Conservation (phyloP, 768 basidiomycete genomes). For the Mycena filopes region DNA sequence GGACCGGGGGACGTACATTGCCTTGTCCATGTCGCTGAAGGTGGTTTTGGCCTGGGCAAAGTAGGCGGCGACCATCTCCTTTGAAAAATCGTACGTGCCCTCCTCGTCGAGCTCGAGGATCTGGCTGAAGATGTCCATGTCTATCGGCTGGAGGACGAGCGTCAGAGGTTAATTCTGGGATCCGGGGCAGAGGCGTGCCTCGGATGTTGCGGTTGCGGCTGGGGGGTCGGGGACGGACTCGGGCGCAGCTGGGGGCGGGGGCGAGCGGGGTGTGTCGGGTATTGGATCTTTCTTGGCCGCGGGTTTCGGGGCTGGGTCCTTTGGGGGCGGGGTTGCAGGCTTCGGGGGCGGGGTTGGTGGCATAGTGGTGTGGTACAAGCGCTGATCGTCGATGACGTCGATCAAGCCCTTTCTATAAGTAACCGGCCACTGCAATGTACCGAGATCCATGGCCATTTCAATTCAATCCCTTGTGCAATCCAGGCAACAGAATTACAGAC, state of each 20-base stretch:
- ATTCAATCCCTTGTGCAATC: no score
- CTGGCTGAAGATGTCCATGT: slow-evolving; percentile 86
- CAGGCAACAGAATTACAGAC: no score
- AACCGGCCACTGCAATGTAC: no score
- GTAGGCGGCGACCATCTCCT: slow-evolving; percentile 82
- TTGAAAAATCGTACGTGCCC: slow-evolving; percentile 78
- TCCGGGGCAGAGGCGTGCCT: not conserved
- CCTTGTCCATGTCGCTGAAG: slow-evolving; percentile 80
- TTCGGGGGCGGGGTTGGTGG: not conserved
- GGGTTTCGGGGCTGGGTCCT: not conserved
- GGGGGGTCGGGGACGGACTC: not conserved
- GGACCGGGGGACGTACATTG: slow-evolving; percentile 67
- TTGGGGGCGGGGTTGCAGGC: not conserved
- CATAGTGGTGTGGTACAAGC: not conserved
- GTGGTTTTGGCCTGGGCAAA: slow-evolving; percentile 83
- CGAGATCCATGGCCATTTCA: no score
- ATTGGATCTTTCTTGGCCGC: not conserved
- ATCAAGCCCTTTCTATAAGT: no score
- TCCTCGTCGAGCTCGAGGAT: slow-evolving; percentile 93
- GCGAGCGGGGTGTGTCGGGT: not conserved
- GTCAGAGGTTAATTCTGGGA: not conserved
- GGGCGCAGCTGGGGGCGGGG: not conserved
- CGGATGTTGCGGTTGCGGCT: slow-evolving; percentile 3
- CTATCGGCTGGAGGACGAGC: slow-evolving; percentile 50
- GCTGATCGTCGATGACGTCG: not conserved